phyloP scores from a whole-genome alignment of 225 moss, liverwort and hornwort genomes.

The Antitrichia curtipendula region DNA sequence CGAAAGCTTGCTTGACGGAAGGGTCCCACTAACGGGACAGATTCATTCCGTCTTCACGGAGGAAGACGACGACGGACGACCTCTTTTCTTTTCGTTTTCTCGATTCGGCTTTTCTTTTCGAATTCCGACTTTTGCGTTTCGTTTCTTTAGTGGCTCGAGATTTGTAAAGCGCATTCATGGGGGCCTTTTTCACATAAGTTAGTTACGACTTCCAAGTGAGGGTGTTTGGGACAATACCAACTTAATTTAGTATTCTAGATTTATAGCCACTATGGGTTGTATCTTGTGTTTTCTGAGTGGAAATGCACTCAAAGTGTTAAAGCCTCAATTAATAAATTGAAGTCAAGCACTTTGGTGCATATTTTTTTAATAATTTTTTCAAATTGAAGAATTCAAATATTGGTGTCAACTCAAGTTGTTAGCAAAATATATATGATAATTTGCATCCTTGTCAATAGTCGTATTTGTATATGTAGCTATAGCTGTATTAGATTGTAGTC shows the following conservation, averaged over 20 bases:
- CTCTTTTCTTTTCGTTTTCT: not conserved
- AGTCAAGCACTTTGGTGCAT: rapidly evolving
- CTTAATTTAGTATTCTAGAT: not conserved
- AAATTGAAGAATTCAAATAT: not conserved
- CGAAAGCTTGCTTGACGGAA: not conserved
- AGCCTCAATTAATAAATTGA: not conserved
- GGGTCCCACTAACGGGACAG: not conserved
- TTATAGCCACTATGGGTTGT: rapidly evolving
- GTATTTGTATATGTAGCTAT: not conserved
- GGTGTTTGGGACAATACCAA: not conserved
- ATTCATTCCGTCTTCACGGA: not conserved
- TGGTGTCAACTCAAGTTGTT: not conserved
- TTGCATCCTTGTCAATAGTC: not conserved
- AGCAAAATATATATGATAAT: not conserved
- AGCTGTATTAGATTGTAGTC: rapidly evolving
- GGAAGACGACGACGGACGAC: not conserved
- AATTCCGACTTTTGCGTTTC: not conserved
- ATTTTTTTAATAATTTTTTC: not conserved
- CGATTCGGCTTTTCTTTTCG: not conserved
- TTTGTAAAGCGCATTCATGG: too few relatives aligned
- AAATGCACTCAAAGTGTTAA: not conserved
- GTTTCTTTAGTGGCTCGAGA: too few relatives aligned
- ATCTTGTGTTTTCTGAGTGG: not conserved
- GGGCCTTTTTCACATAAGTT: too few relatives aligned
- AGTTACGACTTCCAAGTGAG: not conserved